Evolutionary conservation across 208 protist genomes (phyloP).

Genomic region (Wallacemonas rigidus): DNA sequence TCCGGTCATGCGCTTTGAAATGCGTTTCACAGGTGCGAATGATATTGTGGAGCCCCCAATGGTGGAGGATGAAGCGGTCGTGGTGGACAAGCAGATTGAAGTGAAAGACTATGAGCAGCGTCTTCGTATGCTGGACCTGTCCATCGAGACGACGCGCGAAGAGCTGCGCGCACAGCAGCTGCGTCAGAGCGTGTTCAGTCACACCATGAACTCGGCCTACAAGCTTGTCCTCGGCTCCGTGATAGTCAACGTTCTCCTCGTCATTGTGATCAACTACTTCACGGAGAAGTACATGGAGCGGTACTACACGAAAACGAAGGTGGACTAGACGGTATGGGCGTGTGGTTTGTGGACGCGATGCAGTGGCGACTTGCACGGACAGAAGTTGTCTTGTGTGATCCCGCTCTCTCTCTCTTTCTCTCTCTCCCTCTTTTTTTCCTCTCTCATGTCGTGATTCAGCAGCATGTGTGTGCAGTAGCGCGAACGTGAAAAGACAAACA

Average conservation of each 20-base stretch:
- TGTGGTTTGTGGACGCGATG: neutral
- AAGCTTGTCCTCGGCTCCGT: slow-evolving; percentile 50
- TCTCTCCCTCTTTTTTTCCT: neutral
- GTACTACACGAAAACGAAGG: slow-evolving; percentile 70
- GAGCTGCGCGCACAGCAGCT: slow-evolving; percentile 62
- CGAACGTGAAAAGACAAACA: too few relatives aligned
- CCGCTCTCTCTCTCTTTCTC: neutral
- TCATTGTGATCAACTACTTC: slow-evolving; percentile 39
- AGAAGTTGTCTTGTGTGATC: neutral
- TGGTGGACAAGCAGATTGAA: slow-evolving; percentile 69
- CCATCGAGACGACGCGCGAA: slow-evolving; percentile 57
- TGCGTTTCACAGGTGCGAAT: slow-evolving; percentile 61
- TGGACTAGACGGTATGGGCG: slow-evolving; percentile 27
- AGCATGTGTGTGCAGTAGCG: neutral
- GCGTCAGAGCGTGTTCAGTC: slow-evolving; percentile 55
- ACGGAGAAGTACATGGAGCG: slow-evolving; percentile 59
- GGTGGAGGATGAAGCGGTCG: slow-evolving; percentile 48
- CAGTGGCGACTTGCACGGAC: too few relatives aligned
- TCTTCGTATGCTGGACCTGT: slow-evolving; percentile 61
- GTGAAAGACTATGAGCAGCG: slow-evolving; percentile 58
- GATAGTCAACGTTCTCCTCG: slow-evolving; percentile 57
- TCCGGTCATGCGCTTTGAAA: slow-evolving; percentile 62
- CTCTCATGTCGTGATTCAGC: slow-evolving; percentile 14
- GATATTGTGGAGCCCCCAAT: slow-evolving; percentile 55
- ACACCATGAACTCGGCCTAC: slow-evolving; percentile 48